Evolutionary conservation across 2,329 filamentous ascomycete species (phyloP).

Genomic region (Dichotomopilus funicola): DNA sequence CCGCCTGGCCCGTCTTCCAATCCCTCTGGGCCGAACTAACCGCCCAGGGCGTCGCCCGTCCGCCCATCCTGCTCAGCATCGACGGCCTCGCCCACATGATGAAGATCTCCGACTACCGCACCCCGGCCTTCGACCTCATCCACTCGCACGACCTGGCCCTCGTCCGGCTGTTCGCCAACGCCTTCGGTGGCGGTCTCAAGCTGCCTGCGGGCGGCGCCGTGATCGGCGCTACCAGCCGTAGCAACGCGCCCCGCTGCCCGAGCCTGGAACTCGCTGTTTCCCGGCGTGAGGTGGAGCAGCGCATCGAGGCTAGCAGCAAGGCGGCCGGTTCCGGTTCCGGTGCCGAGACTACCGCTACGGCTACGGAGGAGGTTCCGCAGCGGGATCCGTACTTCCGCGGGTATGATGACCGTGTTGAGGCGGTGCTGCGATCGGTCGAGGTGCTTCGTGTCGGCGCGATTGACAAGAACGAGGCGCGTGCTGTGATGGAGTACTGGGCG

Average conservation of each 20-base stretch:
- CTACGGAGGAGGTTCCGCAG: conserved; percentile 27
- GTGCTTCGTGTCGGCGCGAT: conserved; percentile 60
- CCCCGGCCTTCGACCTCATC: conserved; percentile 62
- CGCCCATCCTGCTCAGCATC: conserved; percentile 63
- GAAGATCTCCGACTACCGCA: conserved; percentile 68
- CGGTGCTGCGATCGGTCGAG: conserved; percentile 43
- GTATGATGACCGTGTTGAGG: conserved; percentile 53
- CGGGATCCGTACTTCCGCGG: conserved; percentile 48
- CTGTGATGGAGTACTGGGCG: conserved; percentile 90
- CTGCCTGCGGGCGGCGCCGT: conserved; percentile 72
- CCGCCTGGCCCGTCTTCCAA: conserved; percentile 73
- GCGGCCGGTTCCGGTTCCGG: too few relatives aligned
- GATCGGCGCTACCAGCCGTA: conserved; percentile 65
- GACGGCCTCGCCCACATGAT: conserved; percentile 81
- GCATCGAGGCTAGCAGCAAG: not conserved
- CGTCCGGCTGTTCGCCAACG: conserved; percentile 66
- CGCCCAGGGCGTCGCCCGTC: conserved; percentile 36
- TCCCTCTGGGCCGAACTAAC: conserved; percentile 75
- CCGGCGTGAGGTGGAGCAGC: conserved; percentile 44
- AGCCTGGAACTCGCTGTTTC: conserved; percentile 63
- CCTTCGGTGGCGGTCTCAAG: conserved; percentile 53
- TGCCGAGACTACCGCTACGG: not conserved
- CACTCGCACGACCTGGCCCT: conserved; percentile 82
- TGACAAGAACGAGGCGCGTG: conserved; percentile 65
- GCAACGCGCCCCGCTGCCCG: conserved; percentile 58